Conservation (phyloP, 495 filamentous ascomycete species). For the Penicillium taxi region DNA sequence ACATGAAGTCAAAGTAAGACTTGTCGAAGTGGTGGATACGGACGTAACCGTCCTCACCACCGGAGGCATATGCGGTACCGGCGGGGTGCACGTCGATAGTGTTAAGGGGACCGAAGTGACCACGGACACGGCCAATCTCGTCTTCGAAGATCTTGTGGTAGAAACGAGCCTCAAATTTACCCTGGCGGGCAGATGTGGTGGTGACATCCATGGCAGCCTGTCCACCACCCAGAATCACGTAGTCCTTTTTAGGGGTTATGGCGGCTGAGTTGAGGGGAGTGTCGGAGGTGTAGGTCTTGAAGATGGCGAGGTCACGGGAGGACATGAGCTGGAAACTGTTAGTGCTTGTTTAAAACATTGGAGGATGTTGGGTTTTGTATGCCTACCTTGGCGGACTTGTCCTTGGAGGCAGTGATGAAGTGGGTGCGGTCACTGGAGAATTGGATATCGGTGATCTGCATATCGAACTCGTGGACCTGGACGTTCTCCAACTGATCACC, state of each 20-base stretch:
- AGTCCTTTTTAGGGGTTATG: conserved; percentile 92
- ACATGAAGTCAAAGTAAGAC: conserved; percentile 95
- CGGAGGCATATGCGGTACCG: conserved; percentile 84
- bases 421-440: conserved; percentile 90
- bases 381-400: conserved; percentile 86
- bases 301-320: conserved; percentile 71
- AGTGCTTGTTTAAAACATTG: conserved; percentile 3
- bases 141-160: conserved; percentile 99
- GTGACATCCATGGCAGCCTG: conserved; percentile 99
- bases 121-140: conserved; percentile 92
- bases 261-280: conserved; percentile 94
- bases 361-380: not conserved
- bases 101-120: conserved; percentile 94
- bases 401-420: conserved; percentile 95
- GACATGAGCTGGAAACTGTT: conserved; percentile 57
- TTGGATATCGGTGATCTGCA: conserved; percentile 85
- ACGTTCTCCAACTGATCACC: conserved; percentile 75
- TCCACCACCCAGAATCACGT: conserved; percentile 92
- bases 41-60: conserved; percentile 97
- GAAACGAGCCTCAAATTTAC: conserved; percentile 98
- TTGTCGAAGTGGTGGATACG: conserved; percentile 98
- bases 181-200: conserved; percentile 85
- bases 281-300: conserved; percentile 87
- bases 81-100: conserved; percentile 81
- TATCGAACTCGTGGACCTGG: conserved; percentile 73